Evolutionary conservation across 495 filamentous ascomycete genomes (phyloP).

Genomic region (Penicillium crystallinum): DNA sequence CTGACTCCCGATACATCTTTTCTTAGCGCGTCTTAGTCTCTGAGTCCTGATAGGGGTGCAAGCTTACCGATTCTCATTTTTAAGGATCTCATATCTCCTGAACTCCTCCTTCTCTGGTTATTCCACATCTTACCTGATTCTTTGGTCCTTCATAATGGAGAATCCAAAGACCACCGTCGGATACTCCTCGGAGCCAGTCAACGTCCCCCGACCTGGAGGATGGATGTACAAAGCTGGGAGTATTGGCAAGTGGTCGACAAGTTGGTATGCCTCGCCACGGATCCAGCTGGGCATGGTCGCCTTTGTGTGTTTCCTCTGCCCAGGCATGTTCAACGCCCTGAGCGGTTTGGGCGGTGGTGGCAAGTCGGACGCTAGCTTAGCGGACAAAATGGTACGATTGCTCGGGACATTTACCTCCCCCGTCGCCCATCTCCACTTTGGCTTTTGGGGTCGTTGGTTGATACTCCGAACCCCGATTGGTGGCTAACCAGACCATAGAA

Average conservation of each 20-base stretch:
- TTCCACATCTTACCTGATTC: neutral
- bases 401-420: neutral
- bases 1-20: neutral
- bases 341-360: conserved; percentile 51
- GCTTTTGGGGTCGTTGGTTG: neutral
- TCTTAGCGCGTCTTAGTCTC: neutral
- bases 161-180: conserved; percentile 11
- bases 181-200: conserved; percentile 5
- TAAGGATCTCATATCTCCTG: neutral
- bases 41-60: neutral
- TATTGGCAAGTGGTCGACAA: conserved; percentile 42
- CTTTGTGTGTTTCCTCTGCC: conserved; percentile 78
- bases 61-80: neutral
- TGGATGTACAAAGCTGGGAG: conserved; percentile 49
- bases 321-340: conserved; percentile 73
- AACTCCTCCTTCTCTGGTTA: neutral
- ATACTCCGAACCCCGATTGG: neutral
- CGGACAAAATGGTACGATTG: conserved; percentile 36
- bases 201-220: conserved; percentile 23
- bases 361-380: conserved; percentile 34
- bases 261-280: conserved; percentile 72
- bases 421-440: neutral
- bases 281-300: conserved; percentile 43
- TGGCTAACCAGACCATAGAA: conserved; percentile 16
- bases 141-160: conserved; percentile 8